phyloP scores from a whole-genome alignment of 2,329 filamentous ascomycete species.

The Hymenoscyphus linearis region DNA sequence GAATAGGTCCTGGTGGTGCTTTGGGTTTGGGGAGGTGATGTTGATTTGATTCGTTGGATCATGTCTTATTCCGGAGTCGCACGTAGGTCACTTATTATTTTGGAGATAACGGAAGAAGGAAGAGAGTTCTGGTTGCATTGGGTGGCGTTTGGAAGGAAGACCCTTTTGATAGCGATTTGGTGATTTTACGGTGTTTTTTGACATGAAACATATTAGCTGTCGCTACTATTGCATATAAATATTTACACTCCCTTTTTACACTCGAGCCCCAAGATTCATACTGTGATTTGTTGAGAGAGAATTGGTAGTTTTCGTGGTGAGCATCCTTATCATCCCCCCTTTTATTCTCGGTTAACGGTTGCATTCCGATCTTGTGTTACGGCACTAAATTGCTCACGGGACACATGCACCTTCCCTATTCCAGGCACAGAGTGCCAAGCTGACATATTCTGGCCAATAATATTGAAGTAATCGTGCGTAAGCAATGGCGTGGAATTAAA shows the following conservation, averaged over 20 bases:
- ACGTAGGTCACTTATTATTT: background rate
- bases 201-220: constrained; percentile 1
- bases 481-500: background rate
- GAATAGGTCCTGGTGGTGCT: constrained; percentile 2
- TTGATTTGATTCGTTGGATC: background rate
- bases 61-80: background rate
- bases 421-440: background rate
- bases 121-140: constrained; percentile 6
- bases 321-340: background rate
- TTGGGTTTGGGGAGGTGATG: constrained; percentile 6
- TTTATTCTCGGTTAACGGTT: background rate
- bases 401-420: background rate
- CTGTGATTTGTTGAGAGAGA: background rate
- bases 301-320: background rate
- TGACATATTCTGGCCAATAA: background rate
- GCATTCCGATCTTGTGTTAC: background rate
- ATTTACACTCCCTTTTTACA: background rate
- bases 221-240: background rate
- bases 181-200: background rate
- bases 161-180: constrained; percentile 4
- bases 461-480: background rate
- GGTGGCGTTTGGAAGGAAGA: constrained; percentile 5
- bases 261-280: background rate
- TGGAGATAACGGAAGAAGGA: background rate
- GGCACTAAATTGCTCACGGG: background rate